Evolutionary conservation across 768 basidiomycete species (phyloP), one percentile per base, ranked within the genome.

Genomic region (Hypsizygus marmoreus): DNA sequence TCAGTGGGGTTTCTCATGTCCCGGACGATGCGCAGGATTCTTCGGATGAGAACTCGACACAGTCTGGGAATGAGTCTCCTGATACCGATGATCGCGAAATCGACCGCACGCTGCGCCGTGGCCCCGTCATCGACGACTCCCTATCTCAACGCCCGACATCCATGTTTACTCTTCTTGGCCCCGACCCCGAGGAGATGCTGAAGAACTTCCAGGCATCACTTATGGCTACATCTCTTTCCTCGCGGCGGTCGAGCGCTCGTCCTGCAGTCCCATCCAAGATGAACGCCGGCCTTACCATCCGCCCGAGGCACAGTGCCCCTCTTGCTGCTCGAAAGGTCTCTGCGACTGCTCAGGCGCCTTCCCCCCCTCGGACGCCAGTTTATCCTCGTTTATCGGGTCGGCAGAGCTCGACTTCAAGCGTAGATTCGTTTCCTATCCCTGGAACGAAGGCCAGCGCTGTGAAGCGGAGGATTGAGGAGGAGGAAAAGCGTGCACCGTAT

Each of bases 371-470:
- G 20, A 43, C 53, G 3, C 52, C 49, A 22, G 29, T n/a, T 4
- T 43, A 34, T n/a, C 17, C 9, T 25, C 38, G 12, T 9, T 37
- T 26, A 13, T 35, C 29, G n/a, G 6, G 36, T 12, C 41, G 46
- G 23, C 38, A 35, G 32, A 32, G 40, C 13, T 47, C 47, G 19
- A 44, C 35, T 28, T 54, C 66, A 2, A 70, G 66, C 42, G 37
- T 29, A 4, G 64, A 64, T 5, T 58, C 62, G 3, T 70, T 71
- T 45, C 72, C 73, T 1, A 31, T 68, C 17, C 30, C 28, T 10
- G 72, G 72, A 6, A 74, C 74, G 2, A 61, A 62, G 16, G 73
- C 75, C 6, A 67, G 66, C 51, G 62, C 57, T 9, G 58, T 61
- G 14, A 72, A 71, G 54, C 65, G 65, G 47, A 52, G 41, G 20